Evolutionary conservation across 2,329 filamentous ascomycete genomes (phyloP).

Genomic region (Clonostachys rhizophaga): DNA sequence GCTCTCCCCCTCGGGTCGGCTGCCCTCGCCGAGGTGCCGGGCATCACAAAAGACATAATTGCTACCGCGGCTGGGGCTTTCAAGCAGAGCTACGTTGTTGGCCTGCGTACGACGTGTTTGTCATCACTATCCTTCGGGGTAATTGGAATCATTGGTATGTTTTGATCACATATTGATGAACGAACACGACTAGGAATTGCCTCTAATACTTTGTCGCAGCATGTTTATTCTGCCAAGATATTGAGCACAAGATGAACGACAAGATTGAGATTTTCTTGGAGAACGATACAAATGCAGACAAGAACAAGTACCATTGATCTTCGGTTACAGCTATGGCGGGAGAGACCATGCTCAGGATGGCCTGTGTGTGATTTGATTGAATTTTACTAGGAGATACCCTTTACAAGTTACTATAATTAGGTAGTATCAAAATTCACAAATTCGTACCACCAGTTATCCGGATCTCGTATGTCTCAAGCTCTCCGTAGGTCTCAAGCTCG

Average conservation of each 20-base stretch:
- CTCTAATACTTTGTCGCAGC: slow-evolving; percentile 4
- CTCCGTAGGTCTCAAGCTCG: too few relatives aligned
- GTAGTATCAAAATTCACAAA: background rate
- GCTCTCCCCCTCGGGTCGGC: slow-evolving; percentile 15
- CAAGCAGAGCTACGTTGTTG: slow-evolving; percentile 21
- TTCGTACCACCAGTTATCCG: too few relatives aligned
- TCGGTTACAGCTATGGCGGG: too few relatives aligned
- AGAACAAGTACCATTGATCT: slow-evolving; percentile 16
- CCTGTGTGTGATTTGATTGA: too few relatives aligned
- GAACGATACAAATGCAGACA: slow-evolving; percentile 21
- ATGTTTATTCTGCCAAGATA: slow-evolving; percentile 23
- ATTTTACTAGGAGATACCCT: too few relatives aligned
- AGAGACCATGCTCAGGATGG: too few relatives aligned
- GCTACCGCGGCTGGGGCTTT: slow-evolving; percentile 18
- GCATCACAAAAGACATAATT: slow-evolving; percentile 15
- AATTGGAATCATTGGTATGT: slow-evolving; percentile 18
- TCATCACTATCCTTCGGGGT: slow-evolving; percentile 20
- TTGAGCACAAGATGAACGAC: slow-evolving; percentile 26
- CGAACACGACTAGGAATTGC: background rate
- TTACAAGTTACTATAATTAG: too few relatives aligned
- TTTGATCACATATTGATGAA: background rate
- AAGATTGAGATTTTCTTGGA: slow-evolving; percentile 28
- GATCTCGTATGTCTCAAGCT: too few relatives aligned
- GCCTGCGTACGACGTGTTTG: slow-evolving; percentile 17
- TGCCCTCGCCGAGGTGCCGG: slow-evolving; percentile 14